These are phyloP conservation scores for Metschnikowia kofuensis DNA, from an alignment of 805 yeast genomes.

Conservation along the genomic window DNA sequence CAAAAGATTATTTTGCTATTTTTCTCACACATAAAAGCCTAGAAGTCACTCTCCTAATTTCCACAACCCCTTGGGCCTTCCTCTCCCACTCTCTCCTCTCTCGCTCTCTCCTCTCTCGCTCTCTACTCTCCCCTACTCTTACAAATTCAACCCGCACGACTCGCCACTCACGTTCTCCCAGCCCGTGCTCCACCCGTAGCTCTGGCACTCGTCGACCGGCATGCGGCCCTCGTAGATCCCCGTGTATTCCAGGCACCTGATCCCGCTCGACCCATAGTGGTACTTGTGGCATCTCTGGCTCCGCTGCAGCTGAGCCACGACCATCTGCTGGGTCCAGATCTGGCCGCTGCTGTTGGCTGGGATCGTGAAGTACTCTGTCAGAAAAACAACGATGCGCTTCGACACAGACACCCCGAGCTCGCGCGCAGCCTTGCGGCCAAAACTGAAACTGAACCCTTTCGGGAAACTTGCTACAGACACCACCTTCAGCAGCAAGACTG, in stretches of 20 bases:
- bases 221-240: neutral
- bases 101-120: too few species aligned
- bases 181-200: slow-evolving; percentile 1
- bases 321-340: slow-evolving; percentile 5
- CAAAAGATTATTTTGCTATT: too few species aligned
- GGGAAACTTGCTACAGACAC: neutral
- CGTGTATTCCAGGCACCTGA: neutral
- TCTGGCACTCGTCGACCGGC: neutral
- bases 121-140: neutral
- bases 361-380: neutral
- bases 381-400: neutral
- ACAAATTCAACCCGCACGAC: neutral
- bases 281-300: neutral
- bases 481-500: neutral
- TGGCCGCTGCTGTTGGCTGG: slow-evolving; percentile 6
- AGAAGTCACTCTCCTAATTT: too few species aligned
- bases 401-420: neutral
- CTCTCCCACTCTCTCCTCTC: too few species aligned
- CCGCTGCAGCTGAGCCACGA: slow-evolving; percentile 6
- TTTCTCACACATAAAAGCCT: too few species aligned
- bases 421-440: neutral
- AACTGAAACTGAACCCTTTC: neutral
- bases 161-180: neutral
- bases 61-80: too few species aligned
- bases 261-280: neutral